Percentiles rank a stretch among this genome's conserved stretches.
Evolutionary conservation across 768 basidiomycete species (phyloP).

Genomic region (Boletus pseudopeckii): DNA sequence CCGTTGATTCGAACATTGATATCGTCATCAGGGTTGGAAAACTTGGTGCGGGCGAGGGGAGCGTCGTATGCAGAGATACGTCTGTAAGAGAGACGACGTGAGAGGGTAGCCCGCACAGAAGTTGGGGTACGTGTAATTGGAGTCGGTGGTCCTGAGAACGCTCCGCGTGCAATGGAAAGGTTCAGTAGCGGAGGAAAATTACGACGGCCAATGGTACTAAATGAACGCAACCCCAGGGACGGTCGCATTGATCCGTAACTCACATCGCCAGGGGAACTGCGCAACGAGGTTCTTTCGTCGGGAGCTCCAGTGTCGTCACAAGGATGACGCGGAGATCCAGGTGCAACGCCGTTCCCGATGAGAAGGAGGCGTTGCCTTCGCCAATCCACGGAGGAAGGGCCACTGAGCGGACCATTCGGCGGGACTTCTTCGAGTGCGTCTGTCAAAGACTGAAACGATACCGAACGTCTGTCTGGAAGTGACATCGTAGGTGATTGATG

Average conservation of each 20-base stretch:
- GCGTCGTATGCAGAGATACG: constrained; percentile 76
- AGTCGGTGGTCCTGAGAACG: constrained; percentile 38
- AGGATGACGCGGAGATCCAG: not conserved
- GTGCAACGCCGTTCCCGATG: constrained; percentile 38
- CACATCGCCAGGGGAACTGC: constrained; percentile 23
- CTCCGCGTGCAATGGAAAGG: constrained; percentile 28
- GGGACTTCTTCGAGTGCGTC: constrained; percentile 8
- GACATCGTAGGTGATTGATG: constrained; percentile 14
- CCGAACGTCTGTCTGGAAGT: constrained; percentile 15
- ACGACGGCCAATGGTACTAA: constrained; percentile 33
- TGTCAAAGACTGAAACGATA: constrained; percentile 17
- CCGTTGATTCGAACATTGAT: constrained; percentile 75
- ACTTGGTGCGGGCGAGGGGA: constrained; percentile 31
- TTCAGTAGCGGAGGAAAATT: constrained; percentile 37
- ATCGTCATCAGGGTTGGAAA: constrained; percentile 39
- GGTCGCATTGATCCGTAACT: constrained; percentile 58
- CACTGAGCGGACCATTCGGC: constrained; percentile 38
- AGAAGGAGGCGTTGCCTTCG: constrained; percentile 57
- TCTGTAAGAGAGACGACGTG: constrained; percentile 45
- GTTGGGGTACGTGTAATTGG: constrained; percentile 32
- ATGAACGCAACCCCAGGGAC: constrained; percentile 25
- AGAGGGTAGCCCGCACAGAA: constrained; percentile 32
- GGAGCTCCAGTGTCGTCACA: constrained; percentile 6
- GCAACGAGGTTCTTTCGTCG: constrained; percentile 38
- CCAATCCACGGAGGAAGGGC: constrained; percentile 57